Base-by-base conservation (phyloP, 2,329 filamentous ascomycete genomes). In the Albifimbria verrucaria region DNA sequence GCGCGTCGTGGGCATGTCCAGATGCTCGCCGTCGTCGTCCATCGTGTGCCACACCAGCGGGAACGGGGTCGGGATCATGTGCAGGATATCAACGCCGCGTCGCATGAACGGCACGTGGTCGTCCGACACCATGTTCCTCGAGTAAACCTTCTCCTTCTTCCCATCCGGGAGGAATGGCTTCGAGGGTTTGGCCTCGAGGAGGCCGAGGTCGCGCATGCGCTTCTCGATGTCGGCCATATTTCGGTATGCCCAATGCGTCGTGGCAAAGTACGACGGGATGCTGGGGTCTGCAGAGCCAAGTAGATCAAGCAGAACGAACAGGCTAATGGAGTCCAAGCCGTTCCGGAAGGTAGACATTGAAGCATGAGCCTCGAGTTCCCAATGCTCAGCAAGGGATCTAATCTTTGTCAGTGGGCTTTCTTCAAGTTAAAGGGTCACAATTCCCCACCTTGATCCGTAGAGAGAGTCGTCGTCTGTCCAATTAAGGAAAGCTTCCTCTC, bases 211-310 rank as follows among this genome's bases (percentile, higher is more conserved):
- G 28, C 92, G 85, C 67, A 97, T 77, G 23, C 92, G 86, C 49
- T 76, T 72, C 72, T 97, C 93, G 17, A 95, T 73, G 2, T 74
- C 72, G 1, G 90, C 87, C 77, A 97, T 83, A 54, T 82, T 80
- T 59, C 83, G 77, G 69, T 97, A 97, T 1, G 92, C 92, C 93
- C 93, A 97, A 68, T 97, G 93, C 0, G 93, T 97, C 1, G 87
- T 88, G 54, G 86, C 80, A 68, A 95, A 97, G 73, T 93, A 97
- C 1, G 90, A 95, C 1, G 91, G 91, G 1, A 99, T 80, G 0
- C 64, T 73, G 0, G 92, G 91, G 42, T 82, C 70, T 11, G 81
- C 72, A 0, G 83, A 74, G 9, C 94, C 94, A 0, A 97, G 83
- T 9, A 97, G 80, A 68, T 97, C 94, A 25, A 97, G 82, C n/a